Evolutionary conservation across 169 alveolate species (phyloP).

Genomic region (Plasmodium fragile): DNA sequence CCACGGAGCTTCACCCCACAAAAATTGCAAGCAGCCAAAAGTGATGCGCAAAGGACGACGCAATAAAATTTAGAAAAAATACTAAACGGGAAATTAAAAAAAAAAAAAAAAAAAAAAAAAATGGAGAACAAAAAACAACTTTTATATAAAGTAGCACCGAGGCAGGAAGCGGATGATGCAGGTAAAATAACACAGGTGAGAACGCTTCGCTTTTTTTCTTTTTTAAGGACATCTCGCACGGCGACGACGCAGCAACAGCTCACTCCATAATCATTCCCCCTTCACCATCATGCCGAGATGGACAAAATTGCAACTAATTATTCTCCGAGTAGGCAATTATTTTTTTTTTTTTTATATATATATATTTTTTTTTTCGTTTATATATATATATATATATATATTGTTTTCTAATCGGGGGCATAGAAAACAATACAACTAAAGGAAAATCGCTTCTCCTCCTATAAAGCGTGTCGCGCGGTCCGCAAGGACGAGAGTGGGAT

Average conservation of each 20-base stretch:
- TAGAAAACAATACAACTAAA: background rate
- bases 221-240: background rate
- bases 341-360: no score
- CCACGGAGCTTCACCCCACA: background rate
- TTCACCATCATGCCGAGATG: background rate
- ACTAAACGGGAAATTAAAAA: background rate
- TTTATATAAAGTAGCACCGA: background rate
- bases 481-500: background rate
- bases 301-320: background rate
- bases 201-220: background rate
- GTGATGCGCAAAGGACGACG: background rate
- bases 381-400: no score
- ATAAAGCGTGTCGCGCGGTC: background rate
- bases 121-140: background rate
- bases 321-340: background rate
- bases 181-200: background rate
- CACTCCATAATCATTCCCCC: background rate
- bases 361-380: no score
- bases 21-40: background rate
- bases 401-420: background rate
- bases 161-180: background rate
- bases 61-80: background rate
- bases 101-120: no score
- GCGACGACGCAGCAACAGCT: background rate
- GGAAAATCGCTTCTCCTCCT: background rate